Conservation (phyloP, 2,329 filamentous ascomycete genomes). For the Proliferodiscus dingleyae region DNA sequence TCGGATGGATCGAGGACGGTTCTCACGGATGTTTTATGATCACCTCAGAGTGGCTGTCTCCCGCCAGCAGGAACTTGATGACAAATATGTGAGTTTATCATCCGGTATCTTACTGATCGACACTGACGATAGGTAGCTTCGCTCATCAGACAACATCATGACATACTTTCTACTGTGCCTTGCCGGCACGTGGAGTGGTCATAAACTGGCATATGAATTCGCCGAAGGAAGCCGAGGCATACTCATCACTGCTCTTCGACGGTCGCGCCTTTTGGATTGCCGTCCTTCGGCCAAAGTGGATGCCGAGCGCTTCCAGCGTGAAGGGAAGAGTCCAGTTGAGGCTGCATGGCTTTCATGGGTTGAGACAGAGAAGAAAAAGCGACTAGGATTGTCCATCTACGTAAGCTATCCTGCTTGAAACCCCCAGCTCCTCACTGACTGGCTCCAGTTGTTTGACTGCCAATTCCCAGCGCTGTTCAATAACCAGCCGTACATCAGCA, state of each 20-base stretch:
- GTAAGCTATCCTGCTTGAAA: constrained; percentile 13
- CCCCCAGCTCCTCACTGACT: not conserved
- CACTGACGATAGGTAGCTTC: constrained; percentile 19
- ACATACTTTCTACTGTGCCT: constrained; percentile 27
- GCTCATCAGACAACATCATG: constrained; percentile 24
- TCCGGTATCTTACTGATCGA: too few relatives aligned
- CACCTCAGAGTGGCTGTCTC: constrained; percentile 20
- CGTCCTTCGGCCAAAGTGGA: constrained; percentile 18
- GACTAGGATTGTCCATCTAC: constrained; percentile 27
- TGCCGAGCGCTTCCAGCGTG: constrained; percentile 14
- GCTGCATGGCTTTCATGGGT: constrained; percentile 26
- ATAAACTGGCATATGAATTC: constrained; percentile 27
- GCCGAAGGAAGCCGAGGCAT: constrained; percentile 26
- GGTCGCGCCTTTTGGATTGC: constrained; percentile 26
- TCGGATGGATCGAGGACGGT: constrained; percentile 22
- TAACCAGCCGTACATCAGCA: constrained; percentile 26
- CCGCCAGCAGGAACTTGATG: constrained; percentile 21
- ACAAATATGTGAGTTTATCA: constrained; percentile 22
- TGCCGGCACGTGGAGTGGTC: constrained; percentile 27
- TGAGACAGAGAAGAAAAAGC: constrained; percentile 28
- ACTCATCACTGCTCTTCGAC: constrained; percentile 23
- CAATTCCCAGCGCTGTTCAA: constrained; percentile 29
- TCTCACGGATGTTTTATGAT: constrained; percentile 26
- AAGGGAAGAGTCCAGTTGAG: constrained; percentile 15
- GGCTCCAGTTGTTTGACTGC: constrained; percentile 24